Evolutionary conservation across 306 rosid species (phyloP), one percentile per base, ranked within the genome.

Genomic region (Prunus fruticosa): DNA sequence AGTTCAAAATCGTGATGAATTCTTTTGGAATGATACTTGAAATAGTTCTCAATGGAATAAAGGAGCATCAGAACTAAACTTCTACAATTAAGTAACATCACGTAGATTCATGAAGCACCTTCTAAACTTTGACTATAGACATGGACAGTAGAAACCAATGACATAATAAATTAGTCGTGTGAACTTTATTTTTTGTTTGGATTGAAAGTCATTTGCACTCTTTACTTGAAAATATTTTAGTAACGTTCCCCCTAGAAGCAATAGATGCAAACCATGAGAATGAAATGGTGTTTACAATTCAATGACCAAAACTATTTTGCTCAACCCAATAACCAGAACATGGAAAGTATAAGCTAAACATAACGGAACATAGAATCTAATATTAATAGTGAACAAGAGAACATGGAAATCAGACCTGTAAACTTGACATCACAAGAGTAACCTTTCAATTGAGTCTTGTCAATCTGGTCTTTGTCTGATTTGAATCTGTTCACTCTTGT

Each of bases 401-500:
- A 45, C 16, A 4, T 54, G 18, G 69, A 18, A 66, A 64, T 30
- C 68, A 28, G 77, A 92, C 99, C 97, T 51, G 91, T 83, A 82
- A 95, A 95, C 82, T 84, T 80, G 78, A 95, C 51, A 50, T 86
- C 92, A 69, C 92, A 88, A 18, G 92, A 86, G 72, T 77, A 88
- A 14, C 88, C 83, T 76, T 77, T 88, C 84, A 95, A 71, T 77
- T 81, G 76, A n/a, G 79, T 61, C 28, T 83, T 76, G 76, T 95
- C 99, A 57, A 92, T 71, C n/a, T 77, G 75, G 57, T 80, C 87
- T 84, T 90, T 92, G 82, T 87, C 85, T 30, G 99, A 90, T 73
- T 95, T 95, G 41, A 80, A 87, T 82, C 97, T 88, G 78, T 92
- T 95, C 49, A 92, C 99, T 82, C 99, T 89, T 28, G 96, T 92